These are phyloP conservation scores for Talaromyces rugulosus DNA, from an alignment of 2,329 filamentous ascomycete genomes.

Conservation along the genomic window DNA sequence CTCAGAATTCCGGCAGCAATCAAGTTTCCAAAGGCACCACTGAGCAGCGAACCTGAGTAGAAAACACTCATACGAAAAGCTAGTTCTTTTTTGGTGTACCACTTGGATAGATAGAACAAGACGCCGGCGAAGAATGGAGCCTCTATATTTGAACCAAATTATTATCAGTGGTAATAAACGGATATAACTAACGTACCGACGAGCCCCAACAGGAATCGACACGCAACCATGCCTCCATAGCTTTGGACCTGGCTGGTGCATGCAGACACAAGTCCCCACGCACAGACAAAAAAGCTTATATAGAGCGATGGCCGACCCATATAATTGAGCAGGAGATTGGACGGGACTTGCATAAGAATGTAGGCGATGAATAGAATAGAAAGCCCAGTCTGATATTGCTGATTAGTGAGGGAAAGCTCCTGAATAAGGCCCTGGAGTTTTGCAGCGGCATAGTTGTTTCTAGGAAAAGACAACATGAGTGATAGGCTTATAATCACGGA, in stretches of 20 bases:
- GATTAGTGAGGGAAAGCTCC: slow-evolving; percentile 31
- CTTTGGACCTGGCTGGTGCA: slow-evolving; percentile 40
- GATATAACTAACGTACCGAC: slow-evolving; percentile 16
- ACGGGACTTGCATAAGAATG: slow-evolving; percentile 45
- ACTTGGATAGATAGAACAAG: slow-evolving; percentile 47
- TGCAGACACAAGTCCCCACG: slow-evolving; percentile 45
- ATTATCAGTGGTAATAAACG: no score
- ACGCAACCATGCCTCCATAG: slow-evolving; percentile 41
- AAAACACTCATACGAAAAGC: slow-evolving; percentile 50
- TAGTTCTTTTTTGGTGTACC: slow-evolving; percentile 52
- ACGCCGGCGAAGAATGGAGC: slow-evolving; percentile 46
- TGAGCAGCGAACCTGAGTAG: slow-evolving; percentile 49
- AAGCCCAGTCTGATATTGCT: slow-evolving; percentile 39
- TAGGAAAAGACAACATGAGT: slow-evolving; percentile 16
- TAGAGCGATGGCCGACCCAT: slow-evolving; percentile 41
- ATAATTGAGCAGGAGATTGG: slow-evolving; percentile 41
- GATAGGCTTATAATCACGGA: slow-evolving; percentile 43
- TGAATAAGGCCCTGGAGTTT: slow-evolving; percentile 39
- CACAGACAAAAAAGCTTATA: slow-evolving; percentile 41
- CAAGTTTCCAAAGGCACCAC: slow-evolving; percentile 51
- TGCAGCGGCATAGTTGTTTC: slow-evolving; percentile 46
- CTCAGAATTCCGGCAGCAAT: slow-evolving; percentile 50
- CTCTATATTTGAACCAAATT: slow-evolving; percentile 22
- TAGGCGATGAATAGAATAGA: slow-evolving; percentile 43
- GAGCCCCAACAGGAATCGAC: slow-evolving; percentile 43